Conservation (phyloP, 2,329 filamentous ascomycete species). For the Fusarium denticulatum region DNA sequence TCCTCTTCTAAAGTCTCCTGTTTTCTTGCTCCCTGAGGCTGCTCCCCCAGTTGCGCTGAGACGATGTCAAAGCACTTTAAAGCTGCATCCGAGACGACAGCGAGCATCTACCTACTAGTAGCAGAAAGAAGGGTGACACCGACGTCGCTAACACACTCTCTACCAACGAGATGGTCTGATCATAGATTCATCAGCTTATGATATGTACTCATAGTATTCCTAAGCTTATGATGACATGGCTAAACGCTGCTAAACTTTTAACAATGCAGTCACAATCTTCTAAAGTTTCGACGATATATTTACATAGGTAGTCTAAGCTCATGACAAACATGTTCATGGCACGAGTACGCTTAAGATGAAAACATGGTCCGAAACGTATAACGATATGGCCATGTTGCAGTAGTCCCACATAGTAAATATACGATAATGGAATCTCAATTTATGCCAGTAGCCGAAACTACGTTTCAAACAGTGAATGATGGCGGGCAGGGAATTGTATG, state of each 20-base stretch:
- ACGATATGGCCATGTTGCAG: too few relatives aligned
- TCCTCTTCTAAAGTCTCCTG: background rate
- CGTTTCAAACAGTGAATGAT: too few relatives aligned
- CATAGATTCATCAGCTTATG: background rate
- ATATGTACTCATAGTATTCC: background rate
- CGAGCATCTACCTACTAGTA: background rate
- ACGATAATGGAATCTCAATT: too few relatives aligned
- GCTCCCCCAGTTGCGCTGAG: background rate
- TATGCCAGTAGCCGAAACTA: too few relatives aligned
- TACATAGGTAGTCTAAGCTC: too few relatives aligned
- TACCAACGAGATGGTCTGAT: background rate
- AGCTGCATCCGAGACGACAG: background rate
- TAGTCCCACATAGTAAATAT: too few relatives aligned
- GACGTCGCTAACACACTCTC: background rate
- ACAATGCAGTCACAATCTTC: background rate
- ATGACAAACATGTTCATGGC: too few relatives aligned
- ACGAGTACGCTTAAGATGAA: too few relatives aligned
- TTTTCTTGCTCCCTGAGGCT: background rate
- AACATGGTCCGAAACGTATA: too few relatives aligned
- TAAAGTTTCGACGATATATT: background rate
- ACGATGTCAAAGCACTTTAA: background rate
- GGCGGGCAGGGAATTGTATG: too few relatives aligned
- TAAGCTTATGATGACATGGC: background rate
- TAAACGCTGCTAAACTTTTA: background rate
- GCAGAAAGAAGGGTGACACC: background rate